Evolutionary conservation across 2,329 filamentous ascomycete species (phyloP), one percentile per base, ranked within the genome.

Genomic region (Chaetomium sp.): DNA sequence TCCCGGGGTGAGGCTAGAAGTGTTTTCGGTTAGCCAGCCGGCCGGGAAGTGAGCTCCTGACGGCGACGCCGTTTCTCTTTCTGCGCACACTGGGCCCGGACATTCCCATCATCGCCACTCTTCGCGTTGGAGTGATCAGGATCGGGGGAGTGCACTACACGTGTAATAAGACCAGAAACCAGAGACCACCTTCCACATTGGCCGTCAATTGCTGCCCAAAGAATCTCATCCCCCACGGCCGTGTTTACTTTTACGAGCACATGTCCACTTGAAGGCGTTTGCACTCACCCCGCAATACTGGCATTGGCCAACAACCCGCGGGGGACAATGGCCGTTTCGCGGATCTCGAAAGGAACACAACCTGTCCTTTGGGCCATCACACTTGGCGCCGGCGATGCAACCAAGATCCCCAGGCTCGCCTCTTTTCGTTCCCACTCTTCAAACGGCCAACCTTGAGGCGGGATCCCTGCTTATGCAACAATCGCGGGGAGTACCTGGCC

Each of bases 351-450:
- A 3, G 19, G 19, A 27, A 27, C n/a, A 27, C 19, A 27, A 27
- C 19, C 19, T 27, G 19, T 27, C 19, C 19, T 27, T 27, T 27
- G 19, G 19, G 19, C 19, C 19, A 27, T 27, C 19, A 27, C 19
- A 43, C 54, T 59, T 59, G 54, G 54, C 54, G 32, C 19, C 19
- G 19, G 19, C 19, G 51, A 47, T 54, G 42, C 14, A 56, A 42
- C 52, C 27, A 52, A 38, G 44, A 48, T 47, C 53, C 52, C 51
- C 53, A 53, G 33, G 51, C 55, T 53, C 57, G 40, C 53, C 41
- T 41, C 38, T 53, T 38, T 36, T 45, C 40, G 35, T 53, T 56
- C 45, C 49, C 57, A 57, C 59, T 57, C 62, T 62, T 61, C 61
- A 42, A 2, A 32, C 14, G 54, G 54, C 40, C 61, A 45, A 61